These are phyloP conservation scores for Aureobasidium sp. DNA, from an alignment of 2,329 filamentous ascomycete species.

Conservation along the genomic window DNA sequence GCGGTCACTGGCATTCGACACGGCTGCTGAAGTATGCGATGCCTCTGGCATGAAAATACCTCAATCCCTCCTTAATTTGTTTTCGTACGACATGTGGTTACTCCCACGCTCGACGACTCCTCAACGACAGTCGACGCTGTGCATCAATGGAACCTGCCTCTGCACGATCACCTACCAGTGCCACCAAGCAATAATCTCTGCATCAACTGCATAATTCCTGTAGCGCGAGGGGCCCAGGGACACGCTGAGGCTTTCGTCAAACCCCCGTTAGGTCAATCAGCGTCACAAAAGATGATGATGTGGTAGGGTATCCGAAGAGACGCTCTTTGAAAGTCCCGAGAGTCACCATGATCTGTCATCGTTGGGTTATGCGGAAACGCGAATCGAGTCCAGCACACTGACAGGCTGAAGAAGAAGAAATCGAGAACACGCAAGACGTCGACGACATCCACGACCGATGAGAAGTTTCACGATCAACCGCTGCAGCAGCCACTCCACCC, in stretches of 20 bases:
- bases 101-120: background rate
- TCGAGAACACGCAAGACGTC: too few relatives aligned
- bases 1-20: background rate
- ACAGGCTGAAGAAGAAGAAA: too few relatives aligned
- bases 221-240: background rate
- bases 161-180: background rate
- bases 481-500: too few relatives aligned
- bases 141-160: background rate
- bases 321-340: too few relatives aligned
- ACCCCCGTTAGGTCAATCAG: too few relatives aligned
- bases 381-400: too few relatives aligned
- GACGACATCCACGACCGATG: too few relatives aligned
- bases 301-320: too few relatives aligned
- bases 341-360: too few relatives aligned
- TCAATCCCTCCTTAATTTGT: background rate
- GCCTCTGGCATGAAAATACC: background rate
- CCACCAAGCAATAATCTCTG: background rate
- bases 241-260: background rate
- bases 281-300: background rate
- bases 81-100: background rate
- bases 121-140: background rate
- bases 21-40: background rate
- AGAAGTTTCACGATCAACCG: too few relatives aligned
- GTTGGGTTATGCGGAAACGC: too few relatives aligned
- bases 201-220: background rate